phyloP scores from a whole-genome alignment of 2,329 filamentous ascomycete species.

The Pezicula rhizophila region DNA sequence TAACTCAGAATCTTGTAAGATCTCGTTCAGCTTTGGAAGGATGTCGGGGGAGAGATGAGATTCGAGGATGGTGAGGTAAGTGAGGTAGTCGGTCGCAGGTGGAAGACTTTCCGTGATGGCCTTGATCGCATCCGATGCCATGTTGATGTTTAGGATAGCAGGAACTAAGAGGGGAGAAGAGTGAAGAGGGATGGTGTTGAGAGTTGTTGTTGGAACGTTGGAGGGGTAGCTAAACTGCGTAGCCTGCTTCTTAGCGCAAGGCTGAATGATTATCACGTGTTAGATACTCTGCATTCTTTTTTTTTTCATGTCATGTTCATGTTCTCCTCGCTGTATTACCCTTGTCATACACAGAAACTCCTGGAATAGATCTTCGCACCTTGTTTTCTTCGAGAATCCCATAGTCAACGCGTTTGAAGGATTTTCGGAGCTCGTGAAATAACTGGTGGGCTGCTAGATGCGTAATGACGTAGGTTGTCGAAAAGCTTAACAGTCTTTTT shows the following conservation, averaged over 20 bases:
- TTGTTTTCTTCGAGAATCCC: no score
- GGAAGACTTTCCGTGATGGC: conserved; percentile 31
- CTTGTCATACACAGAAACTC: no score
- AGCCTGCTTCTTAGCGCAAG: background rate
- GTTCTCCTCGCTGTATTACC: background rate
- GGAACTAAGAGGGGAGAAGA: background rate
- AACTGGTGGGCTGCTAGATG: no score
- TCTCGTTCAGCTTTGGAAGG: conserved; percentile 61
- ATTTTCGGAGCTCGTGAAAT: no score
- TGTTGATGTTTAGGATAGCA: conserved; percentile 3
- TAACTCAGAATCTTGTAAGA: conserved; percentile 61
- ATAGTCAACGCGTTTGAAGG: no score
- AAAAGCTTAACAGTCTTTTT: no score
- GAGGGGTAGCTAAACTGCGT: background rate
- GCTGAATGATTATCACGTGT: conserved; percentile 3
- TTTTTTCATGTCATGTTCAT: background rate
- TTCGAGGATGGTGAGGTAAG: conserved; percentile 73
- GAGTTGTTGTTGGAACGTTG: background rate
- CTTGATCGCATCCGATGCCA: conserved; percentile 20
- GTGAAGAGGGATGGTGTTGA: conserved; percentile 2
- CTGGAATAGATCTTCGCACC: no score
- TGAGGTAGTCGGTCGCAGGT: conserved; percentile 58
- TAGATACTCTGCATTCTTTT: background rate
- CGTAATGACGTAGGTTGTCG: no score
- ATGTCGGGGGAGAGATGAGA: conserved; percentile 63